Evolutionary conservation across 2,329 filamentous ascomycete genomes (phyloP).

Genomic region (Colletotrichum plurivorum): DNA sequence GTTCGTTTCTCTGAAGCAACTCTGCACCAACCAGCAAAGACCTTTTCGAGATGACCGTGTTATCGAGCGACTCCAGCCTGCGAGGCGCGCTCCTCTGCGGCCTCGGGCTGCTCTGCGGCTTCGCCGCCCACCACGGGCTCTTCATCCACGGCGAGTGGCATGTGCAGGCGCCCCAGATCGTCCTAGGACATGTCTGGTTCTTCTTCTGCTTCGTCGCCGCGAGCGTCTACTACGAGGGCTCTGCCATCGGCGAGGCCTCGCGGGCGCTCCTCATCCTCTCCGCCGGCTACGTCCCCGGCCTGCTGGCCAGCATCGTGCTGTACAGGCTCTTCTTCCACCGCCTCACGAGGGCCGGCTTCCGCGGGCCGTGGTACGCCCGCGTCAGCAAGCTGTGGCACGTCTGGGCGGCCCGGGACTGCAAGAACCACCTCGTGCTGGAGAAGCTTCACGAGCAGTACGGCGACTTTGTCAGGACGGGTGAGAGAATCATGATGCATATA

Average conservation of each 20-base stretch:
- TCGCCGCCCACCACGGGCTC: conserved; percentile 37
- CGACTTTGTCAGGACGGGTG: conserved; percentile 46
- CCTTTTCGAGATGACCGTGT: conserved; percentile 28
- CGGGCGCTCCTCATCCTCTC: conserved; percentile 22
- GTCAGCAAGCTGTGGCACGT: conserved; percentile 55
- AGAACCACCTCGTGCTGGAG: conserved; percentile 44
- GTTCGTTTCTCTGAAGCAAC: not conserved
- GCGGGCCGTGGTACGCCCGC: conserved; percentile 53
- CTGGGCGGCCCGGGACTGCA: conserved; percentile 43
- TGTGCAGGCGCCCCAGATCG: conserved; percentile 42
- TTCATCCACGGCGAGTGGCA: conserved; percentile 48
- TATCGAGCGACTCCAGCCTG: conserved; percentile 2
- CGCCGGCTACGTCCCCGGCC: conserved; percentile 36
- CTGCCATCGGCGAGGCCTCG: conserved; percentile 18
- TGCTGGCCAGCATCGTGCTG: conserved; percentile 50
- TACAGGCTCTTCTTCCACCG: conserved; percentile 58
- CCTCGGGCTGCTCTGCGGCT: conserved; percentile 33
- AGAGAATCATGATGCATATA: not conserved
- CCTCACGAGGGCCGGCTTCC: conserved; percentile 50
- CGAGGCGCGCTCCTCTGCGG: conserved; percentile 14
- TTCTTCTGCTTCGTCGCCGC: conserved; percentile 28
- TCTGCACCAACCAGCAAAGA: conserved; percentile 12
- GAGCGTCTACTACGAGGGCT: conserved; percentile 27
- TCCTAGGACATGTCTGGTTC: conserved; percentile 36
- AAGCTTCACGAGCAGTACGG: conserved; percentile 44